Conservation (phyloP, 2,329 filamentous ascomycete genomes). For the Aureobasidium pullulans region DNA sequence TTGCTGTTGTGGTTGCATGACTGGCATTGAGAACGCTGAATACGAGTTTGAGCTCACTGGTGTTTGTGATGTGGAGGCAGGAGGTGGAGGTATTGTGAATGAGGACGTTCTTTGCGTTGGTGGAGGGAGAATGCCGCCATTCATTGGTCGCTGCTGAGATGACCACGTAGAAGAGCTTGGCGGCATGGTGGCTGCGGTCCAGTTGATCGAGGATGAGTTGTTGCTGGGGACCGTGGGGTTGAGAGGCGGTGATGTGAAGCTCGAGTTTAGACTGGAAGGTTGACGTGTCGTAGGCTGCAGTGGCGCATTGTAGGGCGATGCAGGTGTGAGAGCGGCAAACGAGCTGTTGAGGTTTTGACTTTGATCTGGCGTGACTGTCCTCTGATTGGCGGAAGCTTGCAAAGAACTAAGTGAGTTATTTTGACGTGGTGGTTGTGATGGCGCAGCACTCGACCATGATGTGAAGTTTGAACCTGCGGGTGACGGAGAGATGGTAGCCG, state of each 20-base stretch:
- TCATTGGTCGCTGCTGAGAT: constrained; percentile 11
- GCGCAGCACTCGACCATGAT: constrained; percentile 32
- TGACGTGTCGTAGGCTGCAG: constrained; percentile 19
- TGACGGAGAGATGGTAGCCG: constrained; percentile 15
- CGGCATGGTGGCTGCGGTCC: constrained; percentile 35
- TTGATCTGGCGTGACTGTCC: constrained; percentile 30
- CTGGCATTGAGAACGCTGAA: not conserved
- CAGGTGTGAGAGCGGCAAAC: constrained; percentile 29
- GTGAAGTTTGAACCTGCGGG: constrained; percentile 34
- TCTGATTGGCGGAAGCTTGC: constrained; percentile 16
- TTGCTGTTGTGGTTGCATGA: constrained; percentile 14
- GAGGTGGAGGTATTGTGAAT: constrained; percentile 53
- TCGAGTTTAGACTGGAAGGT: constrained; percentile 12
- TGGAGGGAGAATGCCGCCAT: not conserved
- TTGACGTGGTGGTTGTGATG: not conserved
- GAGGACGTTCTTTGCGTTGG: constrained; percentile 32
- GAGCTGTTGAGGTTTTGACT: constrained; percentile 21
- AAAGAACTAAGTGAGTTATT: constrained; percentile 13
- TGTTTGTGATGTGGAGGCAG: constrained; percentile 30
- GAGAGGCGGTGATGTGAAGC: constrained; percentile 18
- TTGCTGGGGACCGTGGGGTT: constrained; percentile 16
- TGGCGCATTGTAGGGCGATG: constrained; percentile 26
- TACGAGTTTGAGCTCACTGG: constrained; percentile 34
- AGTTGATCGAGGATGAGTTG: constrained; percentile 41
- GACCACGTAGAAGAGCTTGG: constrained; percentile 14